phyloP scores from a whole-genome alignment of 2,329 filamentous ascomycete genomes.

The Coniochaeta sp. region DNA sequence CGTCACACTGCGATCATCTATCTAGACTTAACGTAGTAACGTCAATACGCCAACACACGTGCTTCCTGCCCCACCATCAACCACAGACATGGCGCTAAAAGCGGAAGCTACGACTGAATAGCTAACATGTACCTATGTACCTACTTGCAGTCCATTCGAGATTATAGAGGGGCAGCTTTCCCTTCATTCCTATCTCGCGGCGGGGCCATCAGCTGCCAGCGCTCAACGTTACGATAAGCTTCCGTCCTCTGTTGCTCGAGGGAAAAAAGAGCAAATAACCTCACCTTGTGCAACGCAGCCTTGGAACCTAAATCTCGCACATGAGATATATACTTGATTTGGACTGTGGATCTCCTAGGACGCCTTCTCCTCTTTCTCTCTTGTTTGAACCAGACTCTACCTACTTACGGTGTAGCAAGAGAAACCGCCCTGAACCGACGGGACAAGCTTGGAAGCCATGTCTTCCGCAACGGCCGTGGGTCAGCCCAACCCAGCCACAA shows the following conservation, averaged over 20 bases:
- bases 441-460: background rate
- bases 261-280: background rate
- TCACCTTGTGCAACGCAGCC: background rate
- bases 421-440: too few species aligned
- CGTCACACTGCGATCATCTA: background rate
- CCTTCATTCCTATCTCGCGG: background rate
- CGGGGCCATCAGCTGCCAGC: background rate
- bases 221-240: background rate
- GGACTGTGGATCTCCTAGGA: background rate
- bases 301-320: background rate
- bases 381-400: background rate
- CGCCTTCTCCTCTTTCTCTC: background rate
- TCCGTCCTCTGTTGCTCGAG: background rate
- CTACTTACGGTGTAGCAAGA: background rate
- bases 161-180: background rate
- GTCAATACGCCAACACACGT: conserved; percentile 6
- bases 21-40: too few species aligned
- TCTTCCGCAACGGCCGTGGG: background rate
- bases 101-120: background rate
- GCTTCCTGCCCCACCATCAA: background rate
- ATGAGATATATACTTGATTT: background rate
- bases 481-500: conserved; percentile 10
- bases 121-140: too few species aligned
- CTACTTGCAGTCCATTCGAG: background rate
- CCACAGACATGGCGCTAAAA: background rate